Evolutionary conservation across 1,284 basidiomycete species (phyloP).

Genomic region (Coniophora puteana): DNA sequence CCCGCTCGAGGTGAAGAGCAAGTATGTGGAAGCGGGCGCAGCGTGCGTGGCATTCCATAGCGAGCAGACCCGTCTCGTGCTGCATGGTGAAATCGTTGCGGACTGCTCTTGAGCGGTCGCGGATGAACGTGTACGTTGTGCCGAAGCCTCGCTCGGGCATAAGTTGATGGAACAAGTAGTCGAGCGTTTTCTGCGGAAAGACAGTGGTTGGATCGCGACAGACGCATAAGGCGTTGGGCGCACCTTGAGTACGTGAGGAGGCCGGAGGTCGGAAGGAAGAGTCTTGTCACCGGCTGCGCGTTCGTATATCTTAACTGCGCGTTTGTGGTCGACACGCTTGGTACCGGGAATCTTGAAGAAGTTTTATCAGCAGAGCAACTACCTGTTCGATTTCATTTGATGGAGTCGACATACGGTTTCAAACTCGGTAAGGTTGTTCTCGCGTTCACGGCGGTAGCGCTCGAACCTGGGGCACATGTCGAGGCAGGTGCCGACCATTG

Average conservation of each 20-base stretch:
- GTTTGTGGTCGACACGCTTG: constrained; percentile 77
- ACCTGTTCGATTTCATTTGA: constrained; percentile 4
- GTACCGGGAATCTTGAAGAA: constrained; percentile 61
- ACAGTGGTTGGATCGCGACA: constrained; percentile 3
- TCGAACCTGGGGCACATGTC: constrained; percentile 97
- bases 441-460: constrained; percentile 85
- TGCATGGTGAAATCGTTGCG: constrained; percentile 96
- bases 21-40: constrained; percentile 94
- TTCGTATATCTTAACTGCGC: constrained; percentile 94
- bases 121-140: constrained; percentile 80
- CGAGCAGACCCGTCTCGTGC: constrained; percentile 71
- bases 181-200: constrained; percentile 66
- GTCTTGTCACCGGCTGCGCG: constrained; percentile 92
- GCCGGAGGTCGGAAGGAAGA: constrained; percentile 89
- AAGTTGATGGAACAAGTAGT: constrained; percentile 89
- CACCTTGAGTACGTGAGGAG: constrained; percentile 81
- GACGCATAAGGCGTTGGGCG: constrained; percentile 13
- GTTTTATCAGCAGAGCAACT: constrained; percentile 34
- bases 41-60: constrained; percentile 90
- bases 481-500: constrained; percentile 86
- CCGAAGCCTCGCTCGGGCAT: constrained; percentile 68
- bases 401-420: constrained; percentile 63
- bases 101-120: constrained; percentile 89
- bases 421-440: constrained; percentile 85
- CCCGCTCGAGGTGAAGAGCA: constrained; percentile 73